Percentiles rank a stretch among this genome's conserved stretches.
Conservation (phyloP, 129 eudicot species). For the Apium graveolens region DNA sequence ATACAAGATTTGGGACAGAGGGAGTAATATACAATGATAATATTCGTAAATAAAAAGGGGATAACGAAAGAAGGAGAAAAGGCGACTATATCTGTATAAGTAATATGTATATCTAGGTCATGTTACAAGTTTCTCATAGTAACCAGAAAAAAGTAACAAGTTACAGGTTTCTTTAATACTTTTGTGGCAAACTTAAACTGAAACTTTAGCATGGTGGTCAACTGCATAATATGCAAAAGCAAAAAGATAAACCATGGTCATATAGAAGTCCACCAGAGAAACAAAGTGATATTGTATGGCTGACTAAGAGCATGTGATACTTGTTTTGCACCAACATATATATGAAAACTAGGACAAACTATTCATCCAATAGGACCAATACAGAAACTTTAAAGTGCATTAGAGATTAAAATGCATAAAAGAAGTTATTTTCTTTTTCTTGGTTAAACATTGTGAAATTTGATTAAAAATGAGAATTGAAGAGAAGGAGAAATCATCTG, state of each 20-base stretch:
- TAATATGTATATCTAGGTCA: neutral
- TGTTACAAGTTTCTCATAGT: neutral
- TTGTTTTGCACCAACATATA: neutral
- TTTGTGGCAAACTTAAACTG: neutral
- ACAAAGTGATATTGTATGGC: neutral
- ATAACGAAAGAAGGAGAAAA: neutral
- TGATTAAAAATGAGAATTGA: neutral
- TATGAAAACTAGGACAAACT: neutral
- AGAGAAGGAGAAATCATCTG: neutral
- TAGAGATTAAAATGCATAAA: too few species aligned
- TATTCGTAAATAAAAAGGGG: neutral
- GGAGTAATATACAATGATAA: neutral
- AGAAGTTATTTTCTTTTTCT: neutral
- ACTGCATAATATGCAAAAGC: neutral
- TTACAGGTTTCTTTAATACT: neutral
- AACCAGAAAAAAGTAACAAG: neutral
- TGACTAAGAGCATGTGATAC: neutral
- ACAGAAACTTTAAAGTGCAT: neutral
- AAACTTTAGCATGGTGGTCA: neutral
- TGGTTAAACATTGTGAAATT: neutral
- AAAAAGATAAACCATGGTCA: neutral
- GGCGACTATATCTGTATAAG: neutral
- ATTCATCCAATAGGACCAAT: too few species aligned
- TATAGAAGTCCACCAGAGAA: neutral
- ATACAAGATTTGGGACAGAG: too few species aligned